Evolutionary conservation across 257 asterid genomes (phyloP).

Genomic region (Solanum paucissectum): DNA sequence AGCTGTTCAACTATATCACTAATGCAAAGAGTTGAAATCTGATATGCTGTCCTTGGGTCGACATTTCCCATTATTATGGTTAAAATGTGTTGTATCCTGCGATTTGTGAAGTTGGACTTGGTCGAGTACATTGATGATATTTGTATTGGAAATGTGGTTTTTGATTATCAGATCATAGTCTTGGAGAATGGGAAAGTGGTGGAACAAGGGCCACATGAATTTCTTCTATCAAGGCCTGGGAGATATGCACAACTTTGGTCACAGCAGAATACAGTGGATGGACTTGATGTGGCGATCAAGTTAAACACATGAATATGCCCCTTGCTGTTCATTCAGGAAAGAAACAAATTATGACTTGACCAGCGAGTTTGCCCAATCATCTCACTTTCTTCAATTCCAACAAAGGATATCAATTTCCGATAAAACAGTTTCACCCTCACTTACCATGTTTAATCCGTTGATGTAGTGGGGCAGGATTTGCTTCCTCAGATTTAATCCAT

Average conservation of each 20-base stretch:
- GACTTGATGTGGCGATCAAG: conserved; percentile 61
- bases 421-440: not conserved
- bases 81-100: not conserved
- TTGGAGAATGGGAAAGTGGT: conserved; percentile 87
- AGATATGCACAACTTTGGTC: conserved; percentile 95
- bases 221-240: conserved; percentile 61
- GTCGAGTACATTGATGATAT: not conserved
- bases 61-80: not conserved
- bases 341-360: not conserved
- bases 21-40: not conserved
- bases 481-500: not conserved
- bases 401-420: not conserved
- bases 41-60: not conserved
- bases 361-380: not conserved
- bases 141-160: not conserved
- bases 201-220: conserved; percentile 95
- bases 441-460: not conserved
- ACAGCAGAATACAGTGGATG: conserved; percentile 77
- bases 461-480: not conserved
- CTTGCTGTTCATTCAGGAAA: not conserved
- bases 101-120: not conserved
- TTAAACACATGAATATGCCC: conserved; percentile 31
- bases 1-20: not conserved
- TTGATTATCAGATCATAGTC: conserved; percentile 57
- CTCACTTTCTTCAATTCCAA: not conserved